Conservation (phyloP, 305 asterid species). For the Solanum hybrid region DNA sequence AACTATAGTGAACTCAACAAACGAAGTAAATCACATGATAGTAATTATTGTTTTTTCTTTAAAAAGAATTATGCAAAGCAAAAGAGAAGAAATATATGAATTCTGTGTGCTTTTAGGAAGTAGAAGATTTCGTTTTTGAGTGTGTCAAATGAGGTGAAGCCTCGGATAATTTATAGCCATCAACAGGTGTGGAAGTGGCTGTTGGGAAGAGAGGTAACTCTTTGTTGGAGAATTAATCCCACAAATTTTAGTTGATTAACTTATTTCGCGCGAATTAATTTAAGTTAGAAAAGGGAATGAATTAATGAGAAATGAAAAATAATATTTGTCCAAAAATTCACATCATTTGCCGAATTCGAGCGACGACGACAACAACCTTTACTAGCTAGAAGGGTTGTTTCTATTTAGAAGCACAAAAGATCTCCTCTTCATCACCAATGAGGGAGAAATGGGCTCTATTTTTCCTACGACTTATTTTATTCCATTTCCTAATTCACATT, state of each 20-base stretch:
- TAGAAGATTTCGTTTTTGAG: not conserved
- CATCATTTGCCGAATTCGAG: not conserved
- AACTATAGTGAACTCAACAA: not conserved
- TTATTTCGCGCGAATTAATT: too few species aligned
- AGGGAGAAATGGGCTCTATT: not conserved
- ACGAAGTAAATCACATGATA: not conserved
- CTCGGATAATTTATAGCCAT: not conserved
- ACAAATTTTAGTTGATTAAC: not conserved
- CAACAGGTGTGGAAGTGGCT: not conserved
- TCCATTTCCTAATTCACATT: not conserved
- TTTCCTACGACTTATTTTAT: not conserved
- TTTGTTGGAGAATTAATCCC: not conserved
- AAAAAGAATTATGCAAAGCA: not conserved
- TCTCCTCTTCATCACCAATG: not conserved
- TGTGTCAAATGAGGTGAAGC: not conserved
- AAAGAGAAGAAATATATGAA: not conserved
- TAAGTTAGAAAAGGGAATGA: not conserved
- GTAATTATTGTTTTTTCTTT: not conserved
- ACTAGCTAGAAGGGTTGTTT: too few species aligned
- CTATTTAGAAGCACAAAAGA: not conserved
- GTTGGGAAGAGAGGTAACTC: not conserved
- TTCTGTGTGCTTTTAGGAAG: not conserved
- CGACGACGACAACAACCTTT: not conserved
- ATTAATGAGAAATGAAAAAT: not conserved
- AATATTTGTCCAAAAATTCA: not conserved